Conservation (phyloP, 768 basidiomycete species). For the Boletales sp. region DNA sequence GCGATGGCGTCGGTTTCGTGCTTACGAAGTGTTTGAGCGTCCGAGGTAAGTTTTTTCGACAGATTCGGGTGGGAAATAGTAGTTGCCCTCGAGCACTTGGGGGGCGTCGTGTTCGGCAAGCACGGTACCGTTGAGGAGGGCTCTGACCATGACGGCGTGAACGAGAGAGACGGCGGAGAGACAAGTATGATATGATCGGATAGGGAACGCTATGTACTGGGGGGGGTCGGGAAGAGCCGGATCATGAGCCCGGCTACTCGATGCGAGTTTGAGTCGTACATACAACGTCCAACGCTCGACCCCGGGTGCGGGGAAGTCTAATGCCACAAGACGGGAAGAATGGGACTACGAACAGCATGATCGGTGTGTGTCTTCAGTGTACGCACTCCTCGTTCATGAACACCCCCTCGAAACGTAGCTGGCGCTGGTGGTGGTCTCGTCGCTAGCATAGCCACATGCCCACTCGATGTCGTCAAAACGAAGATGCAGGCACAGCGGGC, state of each 20-base stretch:
- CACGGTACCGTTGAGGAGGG: constrained; percentile 43
- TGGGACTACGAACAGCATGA: constrained; percentile 80
- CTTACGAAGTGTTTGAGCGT: constrained; percentile 52
- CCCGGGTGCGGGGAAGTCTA: constrained; percentile 62
- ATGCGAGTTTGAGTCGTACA: not conserved
- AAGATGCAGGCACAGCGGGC: constrained; percentile 91
- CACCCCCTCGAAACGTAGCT: constrained; percentile 47
- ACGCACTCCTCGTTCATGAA: constrained; percentile 19
- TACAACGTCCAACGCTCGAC: constrained; percentile 1
- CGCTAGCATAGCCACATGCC: constrained; percentile 91
- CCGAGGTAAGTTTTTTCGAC: constrained; percentile 45
- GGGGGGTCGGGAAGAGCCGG: constrained; percentile 19
- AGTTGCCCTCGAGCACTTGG: constrained; percentile 60
- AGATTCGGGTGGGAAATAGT: constrained; percentile 66
- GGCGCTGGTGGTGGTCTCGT: constrained; percentile 95
- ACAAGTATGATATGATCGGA: not conserved
- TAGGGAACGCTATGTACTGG: too few relatives aligned
- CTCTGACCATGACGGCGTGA: constrained; percentile 40
- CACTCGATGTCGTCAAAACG: constrained; percentile 97
- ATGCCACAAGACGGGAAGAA: constrained; percentile 57
- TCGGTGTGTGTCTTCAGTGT: constrained; percentile 43
- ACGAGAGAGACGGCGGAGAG: too few relatives aligned
- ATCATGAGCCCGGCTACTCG: constrained; percentile 7
- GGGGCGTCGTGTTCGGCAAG: constrained; percentile 60
- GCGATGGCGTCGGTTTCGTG: constrained; percentile 5